phyloP scores from a whole-genome alignment of 1,139 yeast species.

The Debaryomycetaceae sp. region DNA sequence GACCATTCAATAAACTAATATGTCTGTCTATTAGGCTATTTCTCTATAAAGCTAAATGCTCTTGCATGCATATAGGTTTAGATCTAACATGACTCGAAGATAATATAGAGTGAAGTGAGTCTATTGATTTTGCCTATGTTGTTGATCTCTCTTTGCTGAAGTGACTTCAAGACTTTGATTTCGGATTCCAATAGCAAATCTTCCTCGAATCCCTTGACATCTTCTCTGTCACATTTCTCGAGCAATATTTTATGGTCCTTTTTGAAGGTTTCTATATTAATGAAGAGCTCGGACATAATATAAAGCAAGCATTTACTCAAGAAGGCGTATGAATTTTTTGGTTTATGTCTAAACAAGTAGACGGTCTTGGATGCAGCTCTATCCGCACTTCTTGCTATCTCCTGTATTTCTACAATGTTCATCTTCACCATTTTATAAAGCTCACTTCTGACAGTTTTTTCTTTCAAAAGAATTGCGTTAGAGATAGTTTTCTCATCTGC shows the following conservation, averaged over 20 bases:
- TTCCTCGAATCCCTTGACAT: slow-evolving; percentile 79
- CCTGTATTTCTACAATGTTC: slow-evolving; percentile 74
- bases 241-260: slow-evolving; percentile 63
- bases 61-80: background rate
- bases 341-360: slow-evolving; percentile 74
- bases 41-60: too few relatives aligned
- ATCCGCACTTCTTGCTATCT: slow-evolving; percentile 88
- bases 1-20: background rate
- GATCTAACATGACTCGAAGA: slow-evolving; percentile 33
- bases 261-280: slow-evolving; percentile 55
- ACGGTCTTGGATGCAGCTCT: slow-evolving; percentile 89
- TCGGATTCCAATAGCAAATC: slow-evolving; percentile 74
- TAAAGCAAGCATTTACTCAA: slow-evolving; percentile 29
- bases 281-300: slow-evolving; percentile 59
- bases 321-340: slow-evolving; percentile 55
- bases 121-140: slow-evolving; percentile 54
- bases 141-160: slow-evolving; percentile 55
- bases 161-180: slow-evolving; percentile 60
- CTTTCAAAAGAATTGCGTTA: slow-evolving; percentile 70
- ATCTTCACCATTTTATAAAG: slow-evolving; percentile 53
- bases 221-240: slow-evolving; percentile 82
- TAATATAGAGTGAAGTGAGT: slow-evolving; percentile 51
- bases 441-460: slow-evolving; percentile 68
- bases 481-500: slow-evolving; percentile 86
- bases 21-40: background rate